phyloP scores from a whole-genome alignment of 2,329 filamentous ascomycete genomes.

The Dactylellina drechsleri region DNA sequence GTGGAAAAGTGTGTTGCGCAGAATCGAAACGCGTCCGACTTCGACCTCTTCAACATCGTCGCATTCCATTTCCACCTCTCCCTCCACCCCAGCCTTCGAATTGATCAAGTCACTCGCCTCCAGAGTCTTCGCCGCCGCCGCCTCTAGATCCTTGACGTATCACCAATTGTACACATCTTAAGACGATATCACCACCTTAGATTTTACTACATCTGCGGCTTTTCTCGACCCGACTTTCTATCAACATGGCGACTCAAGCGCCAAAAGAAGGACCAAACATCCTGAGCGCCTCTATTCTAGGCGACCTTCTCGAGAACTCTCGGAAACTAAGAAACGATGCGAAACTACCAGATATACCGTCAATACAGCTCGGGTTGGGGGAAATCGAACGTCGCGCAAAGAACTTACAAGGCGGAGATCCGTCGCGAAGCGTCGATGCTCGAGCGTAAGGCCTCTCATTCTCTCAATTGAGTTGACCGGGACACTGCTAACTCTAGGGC shows the following conservation, averaged over 20 bases:
- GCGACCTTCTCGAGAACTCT: conserved; percentile 59
- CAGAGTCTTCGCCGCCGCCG: conserved; percentile 1
- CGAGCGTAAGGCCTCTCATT: conserved; percentile 66
- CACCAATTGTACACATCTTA: conserved; percentile 8
- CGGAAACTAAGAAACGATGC: conserved; percentile 65
- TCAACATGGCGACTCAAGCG: conserved; percentile 47
- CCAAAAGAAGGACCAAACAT: conserved; percentile 40
- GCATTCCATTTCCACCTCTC: conserved; percentile 23
- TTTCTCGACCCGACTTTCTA: background rate
- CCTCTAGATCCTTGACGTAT: background rate
- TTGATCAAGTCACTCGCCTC: no score
- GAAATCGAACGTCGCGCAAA: conserved; percentile 82
- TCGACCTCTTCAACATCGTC: conserved; percentile 40
- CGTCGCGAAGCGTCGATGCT: conserved; percentile 63
- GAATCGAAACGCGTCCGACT: conserved; percentile 52
- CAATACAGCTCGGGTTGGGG: conserved; percentile 87
- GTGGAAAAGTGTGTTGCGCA: conserved; percentile 48
- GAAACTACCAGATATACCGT: conserved; percentile 81
- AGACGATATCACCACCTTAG: conserved; percentile 1
- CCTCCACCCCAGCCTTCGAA: background rate
- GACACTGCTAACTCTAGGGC: conserved; percentile 65
- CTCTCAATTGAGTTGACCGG: conserved; percentile 59
- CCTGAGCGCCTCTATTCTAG: conserved; percentile 55
- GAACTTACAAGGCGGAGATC: conserved; percentile 78
- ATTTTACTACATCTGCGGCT: background rate